Conservation (phyloP, 306 rosid genomes). For the Casuarina cunninghamiana region DNA sequence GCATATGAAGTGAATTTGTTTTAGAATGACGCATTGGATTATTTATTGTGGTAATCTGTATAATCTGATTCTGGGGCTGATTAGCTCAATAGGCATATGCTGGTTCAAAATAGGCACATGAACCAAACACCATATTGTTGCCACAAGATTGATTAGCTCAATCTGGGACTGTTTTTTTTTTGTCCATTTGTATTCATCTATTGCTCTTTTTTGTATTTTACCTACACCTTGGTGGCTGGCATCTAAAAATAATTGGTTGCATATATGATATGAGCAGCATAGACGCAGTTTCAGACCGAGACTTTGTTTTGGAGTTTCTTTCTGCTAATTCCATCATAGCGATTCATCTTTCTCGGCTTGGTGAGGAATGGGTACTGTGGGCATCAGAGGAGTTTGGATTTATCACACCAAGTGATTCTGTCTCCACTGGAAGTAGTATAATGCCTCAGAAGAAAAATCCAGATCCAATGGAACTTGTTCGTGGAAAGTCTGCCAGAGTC, state of each 20-base stretch:
- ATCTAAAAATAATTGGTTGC: slow-evolving; percentile 20
- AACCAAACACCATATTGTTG: too few species aligned
- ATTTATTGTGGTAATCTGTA: not conserved
- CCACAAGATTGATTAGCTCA: not conserved
- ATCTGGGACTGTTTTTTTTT: slow-evolving; percentile 4
- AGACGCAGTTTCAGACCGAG: slow-evolving; percentile 98
- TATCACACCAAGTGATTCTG: slow-evolving; percentile 85
- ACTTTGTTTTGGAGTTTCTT: slow-evolving; percentile 83
- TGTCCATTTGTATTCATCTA: slow-evolving; percentile 10
- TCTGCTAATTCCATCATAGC: slow-evolving; percentile 86
- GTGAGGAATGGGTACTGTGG: slow-evolving; percentile 99
- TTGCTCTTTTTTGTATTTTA: not conserved
- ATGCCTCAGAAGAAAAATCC: slow-evolving; percentile 99
- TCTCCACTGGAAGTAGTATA: slow-evolving; percentile 96
- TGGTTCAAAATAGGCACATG: too few species aligned
- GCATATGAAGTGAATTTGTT: not conserved
- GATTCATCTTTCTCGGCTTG: slow-evolving; percentile 95
- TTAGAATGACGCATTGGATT: not conserved
- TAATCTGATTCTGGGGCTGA: not conserved
- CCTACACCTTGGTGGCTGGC: not conserved
- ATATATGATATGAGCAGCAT: slow-evolving; percentile 49
- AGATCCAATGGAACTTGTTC: slow-evolving; percentile 99
- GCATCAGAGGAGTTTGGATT: slow-evolving; percentile 98
- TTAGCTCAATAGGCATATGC: too few species aligned
- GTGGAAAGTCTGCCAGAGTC: slow-evolving; percentile 93